Base-by-base conservation (phyloP, 106 monocot genomes). In the Agapanthus africanus region DNA sequence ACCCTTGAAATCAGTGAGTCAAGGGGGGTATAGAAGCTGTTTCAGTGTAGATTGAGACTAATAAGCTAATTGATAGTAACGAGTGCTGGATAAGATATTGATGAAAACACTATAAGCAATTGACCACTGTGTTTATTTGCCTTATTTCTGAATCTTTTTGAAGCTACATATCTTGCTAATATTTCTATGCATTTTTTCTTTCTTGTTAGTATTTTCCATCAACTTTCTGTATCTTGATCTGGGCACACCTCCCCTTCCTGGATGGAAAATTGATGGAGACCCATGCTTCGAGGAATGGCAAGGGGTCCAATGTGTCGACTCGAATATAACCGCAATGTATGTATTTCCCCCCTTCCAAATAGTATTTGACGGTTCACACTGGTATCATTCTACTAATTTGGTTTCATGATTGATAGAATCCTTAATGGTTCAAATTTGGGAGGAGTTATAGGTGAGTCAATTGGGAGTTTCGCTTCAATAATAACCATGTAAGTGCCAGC, bases 261-360 rank as follows among this genome's bases (percentile, higher is more conserved):
- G 92, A 83, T 99, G 97, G 97, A 42, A 79, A 62, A 65, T 70
- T 66, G 92, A 84, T 71, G 97, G 97, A 56, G 92, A 99, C 40
- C 97, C 97, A 57, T 99, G 97, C 37, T 13, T 37, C 11, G 92
- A 92, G 31, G 38, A 15, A 16, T 99, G 97, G 97, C 97, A 99
- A 68, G 97, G 97, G 37, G 89, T 99, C 49, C 69, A 79, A 73
- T 99, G 97, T 81, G 85, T 87, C 40, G 66, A 71, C 37, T 73
- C 86, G 37, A 87, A 80, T 68, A 85, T 99, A 72, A 84, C 89
- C 28, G 71, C 76, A 78, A 92, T 99, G 97, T 99, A 84, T 23
- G 38, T 70, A 63, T 36, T 68, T 63, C 19, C 5, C 5, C 18
- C 49, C 50, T 56, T 42, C 27, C 3, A 28, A 42, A 30, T 27